phyloP scores from a whole-genome alignment of 768 basidiomycete genomes.

The Russula foetens region DNA sequence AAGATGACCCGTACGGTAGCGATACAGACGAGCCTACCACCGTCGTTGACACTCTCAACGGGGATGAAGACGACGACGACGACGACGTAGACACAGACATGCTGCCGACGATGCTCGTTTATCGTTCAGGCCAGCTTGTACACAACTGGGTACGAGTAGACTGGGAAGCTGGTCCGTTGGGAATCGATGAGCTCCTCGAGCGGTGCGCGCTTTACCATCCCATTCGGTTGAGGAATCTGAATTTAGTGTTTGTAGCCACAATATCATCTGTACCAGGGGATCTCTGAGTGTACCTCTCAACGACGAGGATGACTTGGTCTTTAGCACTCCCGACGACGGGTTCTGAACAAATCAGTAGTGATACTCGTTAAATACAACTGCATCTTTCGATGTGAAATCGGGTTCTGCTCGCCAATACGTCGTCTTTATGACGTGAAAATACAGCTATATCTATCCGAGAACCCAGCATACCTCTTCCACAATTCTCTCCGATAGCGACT shows the following conservation, averaged over 20 bases:
- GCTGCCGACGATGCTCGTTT: slow-evolving; percentile 71
- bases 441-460: neutral
- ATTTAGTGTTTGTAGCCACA: slow-evolving; percentile 3
- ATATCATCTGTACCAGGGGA: neutral
- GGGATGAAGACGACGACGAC: slow-evolving; percentile 37
- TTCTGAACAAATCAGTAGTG: neutral
- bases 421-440: neutral
- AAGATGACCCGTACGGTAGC: slow-evolving; percentile 42
- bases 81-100: slow-evolving; percentile 70
- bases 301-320: slow-evolving; percentile 18
- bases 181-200: slow-evolving; percentile 58
- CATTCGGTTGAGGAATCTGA: neutral
- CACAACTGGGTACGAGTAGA: slow-evolving; percentile 85
- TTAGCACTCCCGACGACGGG: neutral
- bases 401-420: neutral
- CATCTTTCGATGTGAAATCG: neutral
- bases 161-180: slow-evolving; percentile 70
- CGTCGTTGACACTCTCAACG: slow-evolving; percentile 14
- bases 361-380: neutral
- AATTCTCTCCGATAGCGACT: neutral
- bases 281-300: slow-evolving; percentile 7
- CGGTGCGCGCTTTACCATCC: slow-evolving; percentile 36
- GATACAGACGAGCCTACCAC: slow-evolving; percentile 29
- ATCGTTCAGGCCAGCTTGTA: slow-evolving; percentile 75
- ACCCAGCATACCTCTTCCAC: neutral